Evolutionary conservation across 768 basidiomycete species (phyloP), one percentile per base, ranked within the genome.

Genomic region (Suillus luteus): DNA sequence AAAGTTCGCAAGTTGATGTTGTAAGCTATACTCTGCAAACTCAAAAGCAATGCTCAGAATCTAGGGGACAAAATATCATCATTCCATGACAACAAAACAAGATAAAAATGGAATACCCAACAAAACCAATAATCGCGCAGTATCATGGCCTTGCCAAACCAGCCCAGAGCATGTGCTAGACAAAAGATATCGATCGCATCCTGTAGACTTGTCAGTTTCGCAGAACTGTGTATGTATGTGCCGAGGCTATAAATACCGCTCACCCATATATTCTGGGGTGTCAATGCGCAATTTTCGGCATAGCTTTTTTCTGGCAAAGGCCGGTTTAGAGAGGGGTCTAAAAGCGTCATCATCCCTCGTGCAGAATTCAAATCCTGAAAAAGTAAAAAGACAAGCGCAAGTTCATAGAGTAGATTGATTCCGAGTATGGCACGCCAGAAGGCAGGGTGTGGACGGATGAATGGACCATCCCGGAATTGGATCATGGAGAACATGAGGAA

Each of bases 51-150:
- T 83, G 73, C 91, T 93, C 64, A 95, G 76, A 69, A 94, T 94
- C 92, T 94, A 69, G 67, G 44, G 44, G 27, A 2, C 27, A 27
- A 27, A 2, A 27, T 27, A 27, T 65, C 66, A 58, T 67, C 66
- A 55, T 57, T 41, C 44, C 48, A 44, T 33, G 31, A 48, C 40
- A 41, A 62, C 40, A 15, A 48, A 52, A 59, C 44, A 54, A 65
- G 55, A 60, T 49, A 46, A 63, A 59, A 54, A 51, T 4, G 31
- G 43, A 75, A 80, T 64, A 93, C 92, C 92, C 93, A 95, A 71
- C 93, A 95, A 71, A 94, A 95, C 93, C 93, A 95, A 71, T 95
- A 95, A 71, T 95, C 93, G 27, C 93, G 86, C 71, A 95, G 75
- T 68, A 95, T 89, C 82, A 95, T 84, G 4, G 93, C 93, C 75